A percentile compares a stretch with the other conserved stretches of the same genome.
These are phyloP conservation scores for Forsythia viridissima DNA, from an alignment of 257 asterid species.

Conservation along the genomic window DNA sequence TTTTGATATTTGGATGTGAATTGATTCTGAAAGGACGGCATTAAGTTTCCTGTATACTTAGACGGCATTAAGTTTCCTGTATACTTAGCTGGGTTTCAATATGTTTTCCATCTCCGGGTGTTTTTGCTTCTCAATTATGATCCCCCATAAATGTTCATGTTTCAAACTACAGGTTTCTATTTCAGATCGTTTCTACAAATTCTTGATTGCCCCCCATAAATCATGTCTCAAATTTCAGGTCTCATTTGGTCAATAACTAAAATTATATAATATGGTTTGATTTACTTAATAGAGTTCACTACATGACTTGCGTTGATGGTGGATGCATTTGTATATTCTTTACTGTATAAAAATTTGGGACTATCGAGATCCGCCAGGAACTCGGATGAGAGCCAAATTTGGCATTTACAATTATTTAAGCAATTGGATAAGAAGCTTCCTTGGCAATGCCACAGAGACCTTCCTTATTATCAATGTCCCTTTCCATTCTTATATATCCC, in stretches of 20 bases:
- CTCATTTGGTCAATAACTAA: background rate
- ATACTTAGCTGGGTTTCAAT: too few species aligned
- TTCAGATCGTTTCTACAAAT: too few species aligned
- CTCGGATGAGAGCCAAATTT: background rate
- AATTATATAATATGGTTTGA: too few species aligned
- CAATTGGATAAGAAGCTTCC: slow-evolving; percentile 43
- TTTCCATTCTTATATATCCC: slow-evolving; percentile 39
- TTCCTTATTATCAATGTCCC: slow-evolving; percentile 29
- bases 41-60: too few species aligned
- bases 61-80: too few species aligned
- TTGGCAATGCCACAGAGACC: slow-evolving; percentile 48
- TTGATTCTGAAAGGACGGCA: too few species aligned
- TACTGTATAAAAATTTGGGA: background rate
- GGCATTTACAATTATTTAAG: background rate
- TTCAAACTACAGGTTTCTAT: background rate
- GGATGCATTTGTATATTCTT: background rate
- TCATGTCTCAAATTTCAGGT: background rate
- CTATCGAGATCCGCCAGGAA: background rate
- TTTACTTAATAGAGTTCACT: background rate
- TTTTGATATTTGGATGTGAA: too few species aligned
- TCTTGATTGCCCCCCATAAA: background rate
- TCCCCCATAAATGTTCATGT: background rate
- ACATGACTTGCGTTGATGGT: background rate
- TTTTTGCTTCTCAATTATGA: too few species aligned
- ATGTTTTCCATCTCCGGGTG: too few species aligned